These are phyloP conservation scores for Megacollybia marginata DNA, from an alignment of 768 basidiomycete genomes.

Conservation along the genomic window DNA sequence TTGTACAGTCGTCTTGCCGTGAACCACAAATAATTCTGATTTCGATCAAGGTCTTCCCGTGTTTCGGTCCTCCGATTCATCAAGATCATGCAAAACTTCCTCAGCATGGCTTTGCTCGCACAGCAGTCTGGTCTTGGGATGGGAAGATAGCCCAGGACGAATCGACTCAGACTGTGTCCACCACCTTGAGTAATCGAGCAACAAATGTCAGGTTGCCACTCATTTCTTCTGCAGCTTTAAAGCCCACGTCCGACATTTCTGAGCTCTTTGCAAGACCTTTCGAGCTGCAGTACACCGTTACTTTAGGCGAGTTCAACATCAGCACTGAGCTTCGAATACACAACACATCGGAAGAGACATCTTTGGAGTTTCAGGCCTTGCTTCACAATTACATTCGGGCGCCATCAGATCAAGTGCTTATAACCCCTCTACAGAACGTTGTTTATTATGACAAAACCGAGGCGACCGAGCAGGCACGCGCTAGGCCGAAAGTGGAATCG, in stretches of 20 bases:
- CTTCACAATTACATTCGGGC: slow-evolving; percentile 86
- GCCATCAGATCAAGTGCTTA: slow-evolving; percentile 48
- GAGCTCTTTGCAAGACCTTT: slow-evolving; percentile 59
- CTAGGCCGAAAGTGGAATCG: slow-evolving; percentile 46
- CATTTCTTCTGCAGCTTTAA: slow-evolving; percentile 39
- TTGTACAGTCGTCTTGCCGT: slow-evolving; percentile 9
- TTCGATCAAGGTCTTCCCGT: slow-evolving; percentile 59
- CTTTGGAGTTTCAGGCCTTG: slow-evolving; percentile 84
- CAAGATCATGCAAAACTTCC: slow-evolving; percentile 60
- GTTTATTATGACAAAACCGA: slow-evolving; percentile 81
- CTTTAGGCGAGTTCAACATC: slow-evolving; percentile 65
- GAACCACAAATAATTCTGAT: not conserved
- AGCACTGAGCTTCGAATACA: slow-evolving; percentile 75
- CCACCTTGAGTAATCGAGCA: slow-evolving; percentile 58
- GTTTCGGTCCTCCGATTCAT: slow-evolving; percentile 81
- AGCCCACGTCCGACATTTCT: slow-evolving; percentile 50
- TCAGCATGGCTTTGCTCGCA: slow-evolving; percentile 93
- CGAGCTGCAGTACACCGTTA: slow-evolving; percentile 74
- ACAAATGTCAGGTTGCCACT: slow-evolving; percentile 2
- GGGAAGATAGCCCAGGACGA: slow-evolving; percentile 58
- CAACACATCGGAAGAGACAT: slow-evolving; percentile 48
- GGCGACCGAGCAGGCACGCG: slow-evolving; percentile 38
- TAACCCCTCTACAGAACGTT: slow-evolving; percentile 58
- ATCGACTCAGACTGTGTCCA: slow-evolving; percentile 50
- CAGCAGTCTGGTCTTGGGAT: slow-evolving; percentile 63